phyloP scores from a whole-genome alignment of 2,329 filamentous ascomycete genomes.

The Pseudogymnoascus sp. region DNA sequence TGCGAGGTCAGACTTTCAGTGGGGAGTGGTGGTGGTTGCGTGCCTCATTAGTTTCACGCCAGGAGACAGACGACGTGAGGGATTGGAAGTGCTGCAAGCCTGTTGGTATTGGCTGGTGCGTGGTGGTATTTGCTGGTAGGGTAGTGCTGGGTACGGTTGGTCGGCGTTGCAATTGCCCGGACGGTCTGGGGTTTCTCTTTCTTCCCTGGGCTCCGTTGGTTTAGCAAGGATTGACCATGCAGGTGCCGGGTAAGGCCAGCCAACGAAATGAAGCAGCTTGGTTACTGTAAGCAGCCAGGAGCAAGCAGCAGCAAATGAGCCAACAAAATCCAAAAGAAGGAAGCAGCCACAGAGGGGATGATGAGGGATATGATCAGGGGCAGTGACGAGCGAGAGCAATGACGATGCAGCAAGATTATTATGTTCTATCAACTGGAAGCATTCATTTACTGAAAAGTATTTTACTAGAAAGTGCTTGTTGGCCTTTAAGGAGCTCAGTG shows the following conservation, averaged over 20 bases:
- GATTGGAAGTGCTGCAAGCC: neutral
- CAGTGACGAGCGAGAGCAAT: neutral
- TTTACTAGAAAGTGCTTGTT: neutral
- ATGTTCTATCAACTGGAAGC: neutral
- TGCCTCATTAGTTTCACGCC: neutral
- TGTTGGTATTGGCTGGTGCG: neutral
- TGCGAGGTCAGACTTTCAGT: neutral
- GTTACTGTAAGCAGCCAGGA: neutral
- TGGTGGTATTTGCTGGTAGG: neutral
- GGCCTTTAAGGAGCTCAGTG: neutral
- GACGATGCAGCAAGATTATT: neutral
- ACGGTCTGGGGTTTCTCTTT: neutral
- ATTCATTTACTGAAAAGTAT: neutral
- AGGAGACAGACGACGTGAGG: neutral
- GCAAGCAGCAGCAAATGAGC: neutral
- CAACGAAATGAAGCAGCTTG: neutral
- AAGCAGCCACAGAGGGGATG: neutral
- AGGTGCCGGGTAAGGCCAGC: neutral
- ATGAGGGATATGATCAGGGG: neutral
- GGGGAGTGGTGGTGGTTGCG: conserved; percentile 1
- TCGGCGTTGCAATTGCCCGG: neutral
- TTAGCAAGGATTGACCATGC: neutral
- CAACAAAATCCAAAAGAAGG: neutral
- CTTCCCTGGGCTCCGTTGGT: neutral
- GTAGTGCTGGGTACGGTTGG: neutral